Evolutionary conservation across 805 yeast species (phyloP), one percentile per base, ranked within the genome.

Genomic region (Ogataea nonfermentans): DNA sequence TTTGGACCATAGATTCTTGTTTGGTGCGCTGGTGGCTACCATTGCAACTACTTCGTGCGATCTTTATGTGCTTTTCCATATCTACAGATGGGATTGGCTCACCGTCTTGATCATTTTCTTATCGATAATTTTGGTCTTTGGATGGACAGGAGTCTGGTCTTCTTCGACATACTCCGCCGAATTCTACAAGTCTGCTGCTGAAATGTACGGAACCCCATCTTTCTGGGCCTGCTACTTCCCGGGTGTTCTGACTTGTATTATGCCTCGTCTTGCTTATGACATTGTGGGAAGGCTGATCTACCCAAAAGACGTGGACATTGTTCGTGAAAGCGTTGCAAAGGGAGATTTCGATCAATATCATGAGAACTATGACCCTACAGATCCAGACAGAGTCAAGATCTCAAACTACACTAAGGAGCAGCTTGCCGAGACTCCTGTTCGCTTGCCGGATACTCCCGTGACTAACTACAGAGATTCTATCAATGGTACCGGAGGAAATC

Each of bases 111-210:
- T 81, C 43, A 73, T 76, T 38, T 65, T 67, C 2, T 52, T 84
- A 14, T 82, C 91, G 2, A 71, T 79, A 31, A 47, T 84, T 19
- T 52, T 83, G 12, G 67, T 84, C 24, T 81, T 75, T 57, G 81
- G 73, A 22, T 85, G 95, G 95, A 79, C 90, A 1, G 91, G 91
- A 47, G 69, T 83, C 33, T 85, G 91, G 91, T 73, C 87, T 10
- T 67, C 84, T 3, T 56, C 76, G 0, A 39, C 46, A 2, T 57
- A 55, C 32, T 68, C 83, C 41, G 71, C 70, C 9, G 89, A 82
- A 52, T 81, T 77, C 49, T 84, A 79, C 60, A 78, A 78, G 52
- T 75, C 82, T 20, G 90, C 80, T 16, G 73, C 79, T 4, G 78
- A 76, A 49, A 56, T 81, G 35, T 82, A 79, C 57, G 86, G 85